phyloP scores from a whole-genome alignment of 306 rosid species.

The Glycine tomentella region DNA sequence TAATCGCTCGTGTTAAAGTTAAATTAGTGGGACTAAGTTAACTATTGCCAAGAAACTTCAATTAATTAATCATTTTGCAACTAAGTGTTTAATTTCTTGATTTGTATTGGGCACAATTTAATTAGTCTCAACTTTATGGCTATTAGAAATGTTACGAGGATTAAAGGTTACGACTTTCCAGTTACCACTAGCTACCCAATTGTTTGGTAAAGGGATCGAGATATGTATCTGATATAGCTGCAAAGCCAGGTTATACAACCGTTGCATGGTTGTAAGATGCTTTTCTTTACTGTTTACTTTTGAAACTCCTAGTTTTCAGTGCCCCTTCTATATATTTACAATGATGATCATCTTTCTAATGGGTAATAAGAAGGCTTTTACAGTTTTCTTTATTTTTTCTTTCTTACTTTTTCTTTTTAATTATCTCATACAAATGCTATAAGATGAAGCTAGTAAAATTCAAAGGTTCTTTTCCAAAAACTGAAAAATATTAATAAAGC shows the following conservation, averaged over 20 bases:
- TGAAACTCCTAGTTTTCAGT: constrained; percentile 33
- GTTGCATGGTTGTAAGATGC: constrained; percentile 36
- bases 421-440: background rate
- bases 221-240: background rate
- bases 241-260: background rate
- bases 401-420: too few relatives aligned
- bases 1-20: too few relatives aligned
- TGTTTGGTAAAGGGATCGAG: too few relatives aligned
- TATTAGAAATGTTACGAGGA: background rate
- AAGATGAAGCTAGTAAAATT: background rate
- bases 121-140: too few relatives aligned
- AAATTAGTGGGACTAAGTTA: too few relatives aligned
- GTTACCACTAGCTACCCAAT: background rate
- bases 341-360: constrained; percentile 37
- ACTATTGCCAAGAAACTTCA: too few relatives aligned
- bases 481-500: constrained; percentile 19
- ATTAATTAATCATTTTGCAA: too few relatives aligned
- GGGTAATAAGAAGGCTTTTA: constrained; percentile 22
- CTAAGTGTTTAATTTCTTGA: too few relatives aligned
- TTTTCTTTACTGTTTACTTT: constrained; percentile 30
- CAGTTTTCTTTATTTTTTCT: background rate
- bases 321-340: constrained; percentile 40
- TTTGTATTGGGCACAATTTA: too few relatives aligned
- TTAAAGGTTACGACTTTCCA: too few relatives aligned
- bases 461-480: constrained; percentile 26